phyloP scores from a whole-genome alignment of 306 rosid species.

The Amphicarpaea edgeworthii region DNA sequence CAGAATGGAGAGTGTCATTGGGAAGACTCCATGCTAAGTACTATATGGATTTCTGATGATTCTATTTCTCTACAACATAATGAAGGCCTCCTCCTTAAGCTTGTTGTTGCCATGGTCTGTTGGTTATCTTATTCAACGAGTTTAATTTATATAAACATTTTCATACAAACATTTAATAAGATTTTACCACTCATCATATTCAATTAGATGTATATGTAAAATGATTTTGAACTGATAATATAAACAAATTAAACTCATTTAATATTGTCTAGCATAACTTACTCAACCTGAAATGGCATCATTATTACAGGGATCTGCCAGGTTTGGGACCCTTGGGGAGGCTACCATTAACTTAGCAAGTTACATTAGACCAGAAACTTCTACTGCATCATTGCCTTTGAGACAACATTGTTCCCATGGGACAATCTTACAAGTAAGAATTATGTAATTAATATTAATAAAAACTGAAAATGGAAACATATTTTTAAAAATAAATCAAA shows the following conservation, averaged over 20 bases:
- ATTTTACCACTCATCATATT: not conserved
- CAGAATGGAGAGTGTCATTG: conserved; percentile 52
- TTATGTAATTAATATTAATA: not conserved
- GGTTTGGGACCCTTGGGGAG: conserved; percentile 59
- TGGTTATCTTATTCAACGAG: not conserved
- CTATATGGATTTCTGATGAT: conserved; percentile 48
- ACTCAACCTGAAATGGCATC: conserved; percentile 8
- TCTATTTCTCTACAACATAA: conserved; percentile 37
- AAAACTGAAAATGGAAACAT: too few species aligned
- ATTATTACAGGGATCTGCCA: conserved; percentile 47
- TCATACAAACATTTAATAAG: too few species aligned
- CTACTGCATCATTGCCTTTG: conserved; percentile 48
- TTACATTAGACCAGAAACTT: conserved; percentile 34
- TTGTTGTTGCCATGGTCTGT: conserved; percentile 53
- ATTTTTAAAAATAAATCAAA: too few species aligned
- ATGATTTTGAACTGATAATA: not conserved
- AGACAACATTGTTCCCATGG: conserved; percentile 44
- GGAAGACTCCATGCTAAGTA: conserved; percentile 46
- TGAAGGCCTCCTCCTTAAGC: conserved; percentile 43
- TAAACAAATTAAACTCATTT: not conserved
- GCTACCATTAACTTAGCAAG: conserved; percentile 50
- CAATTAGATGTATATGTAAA: too few species aligned
- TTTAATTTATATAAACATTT: not conserved
- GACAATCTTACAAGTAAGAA: conserved; percentile 50
- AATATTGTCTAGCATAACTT: not conserved